A percentile compares a stretch with the other conserved stretches of the same genome.
These are phyloP conservation scores for Ceratobasidium sp. DNA, from an alignment of 1,284 basidiomycete species.

Conservation along the genomic window DNA sequence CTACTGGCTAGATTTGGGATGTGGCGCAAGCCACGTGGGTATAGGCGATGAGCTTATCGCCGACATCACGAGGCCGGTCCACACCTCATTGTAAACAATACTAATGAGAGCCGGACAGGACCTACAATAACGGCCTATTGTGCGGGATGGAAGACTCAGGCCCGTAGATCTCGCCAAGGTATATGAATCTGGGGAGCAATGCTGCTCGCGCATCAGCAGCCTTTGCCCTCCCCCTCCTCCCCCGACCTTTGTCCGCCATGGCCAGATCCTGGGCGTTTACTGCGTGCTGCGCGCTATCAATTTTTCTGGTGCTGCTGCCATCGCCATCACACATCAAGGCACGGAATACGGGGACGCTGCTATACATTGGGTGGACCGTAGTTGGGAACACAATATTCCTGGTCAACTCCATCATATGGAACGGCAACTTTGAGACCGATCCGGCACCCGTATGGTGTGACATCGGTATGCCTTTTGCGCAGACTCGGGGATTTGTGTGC, in stretches of 20 bases:
- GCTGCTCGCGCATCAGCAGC: background rate
- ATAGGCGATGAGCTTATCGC: slow-evolving; percentile 4
- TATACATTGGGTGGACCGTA: slow-evolving; percentile 74
- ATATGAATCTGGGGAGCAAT: slow-evolving; percentile 10
- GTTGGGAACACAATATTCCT: slow-evolving; percentile 67
- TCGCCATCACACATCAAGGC: slow-evolving; percentile 73
- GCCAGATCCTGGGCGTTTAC: slow-evolving; percentile 11
- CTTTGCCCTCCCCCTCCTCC: background rate
- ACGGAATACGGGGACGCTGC: slow-evolving; percentile 73
- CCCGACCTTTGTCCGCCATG: slow-evolving; percentile 8
- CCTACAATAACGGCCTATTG: slow-evolving; percentile 22
- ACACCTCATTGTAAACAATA: background rate
- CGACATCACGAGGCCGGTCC: slow-evolving; percentile 15
- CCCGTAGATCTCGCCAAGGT: slow-evolving; percentile 2
- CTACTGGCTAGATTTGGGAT: background rate
- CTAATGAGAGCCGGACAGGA: slow-evolving; percentile 5
- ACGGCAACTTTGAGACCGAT: slow-evolving; percentile 65
- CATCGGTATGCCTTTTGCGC: slow-evolving; percentile 52
- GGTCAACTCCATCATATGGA: slow-evolving; percentile 79
- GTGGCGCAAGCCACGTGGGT: background rate
- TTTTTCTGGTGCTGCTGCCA: slow-evolving; percentile 66
- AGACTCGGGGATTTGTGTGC: background rate
- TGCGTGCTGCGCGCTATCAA: slow-evolving; percentile 63
- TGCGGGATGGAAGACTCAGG: slow-evolving; percentile 5
- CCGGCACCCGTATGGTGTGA: slow-evolving; percentile 80